These are phyloP conservation scores for Cinchona pubescens DNA, from an alignment of 257 asterid species.

Conservation along the genomic window DNA sequence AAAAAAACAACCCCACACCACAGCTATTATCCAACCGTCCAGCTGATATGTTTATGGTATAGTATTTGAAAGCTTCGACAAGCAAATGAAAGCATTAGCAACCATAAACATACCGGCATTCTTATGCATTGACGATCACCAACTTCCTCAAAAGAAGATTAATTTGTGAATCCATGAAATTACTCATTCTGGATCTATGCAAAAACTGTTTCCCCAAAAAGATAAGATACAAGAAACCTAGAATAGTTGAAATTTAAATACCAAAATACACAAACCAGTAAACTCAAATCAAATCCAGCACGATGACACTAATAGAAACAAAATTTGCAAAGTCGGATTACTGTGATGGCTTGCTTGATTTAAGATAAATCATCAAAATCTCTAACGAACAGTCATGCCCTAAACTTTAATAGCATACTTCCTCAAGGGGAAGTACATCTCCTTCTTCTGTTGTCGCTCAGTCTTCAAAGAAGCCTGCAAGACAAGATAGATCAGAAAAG, in stretches of 20 bases:
- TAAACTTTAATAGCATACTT: constrained; percentile 39
- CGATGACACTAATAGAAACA: constrained; percentile 5
- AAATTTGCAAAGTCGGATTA: constrained; percentile 1
- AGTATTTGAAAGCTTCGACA: too few species aligned
- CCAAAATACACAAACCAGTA: neutral
- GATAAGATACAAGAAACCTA: neutral
- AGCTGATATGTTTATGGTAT: too few species aligned
- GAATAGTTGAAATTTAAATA: neutral
- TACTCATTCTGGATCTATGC: neutral
- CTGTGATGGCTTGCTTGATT: neutral
- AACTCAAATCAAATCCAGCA: neutral
- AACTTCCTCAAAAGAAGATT: neutral
- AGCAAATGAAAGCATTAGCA: neutral
- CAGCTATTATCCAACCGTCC: too few species aligned
- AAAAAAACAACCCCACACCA: too few species aligned
- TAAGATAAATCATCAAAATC: neutral
- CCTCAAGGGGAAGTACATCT: constrained; percentile 36
- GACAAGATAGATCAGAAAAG: neutral
- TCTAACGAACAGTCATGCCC: constrained; percentile 10
- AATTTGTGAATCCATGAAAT: neutral
- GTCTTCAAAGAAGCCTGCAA: constrained; percentile 37
- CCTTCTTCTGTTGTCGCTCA: constrained; percentile 36
- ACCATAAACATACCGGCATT: neutral
- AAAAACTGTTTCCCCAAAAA: neutral
- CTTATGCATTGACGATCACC: neutral